phyloP scores from a whole-genome alignment of 441 rosid species.

The Cnidoscolus chayamansa region DNA sequence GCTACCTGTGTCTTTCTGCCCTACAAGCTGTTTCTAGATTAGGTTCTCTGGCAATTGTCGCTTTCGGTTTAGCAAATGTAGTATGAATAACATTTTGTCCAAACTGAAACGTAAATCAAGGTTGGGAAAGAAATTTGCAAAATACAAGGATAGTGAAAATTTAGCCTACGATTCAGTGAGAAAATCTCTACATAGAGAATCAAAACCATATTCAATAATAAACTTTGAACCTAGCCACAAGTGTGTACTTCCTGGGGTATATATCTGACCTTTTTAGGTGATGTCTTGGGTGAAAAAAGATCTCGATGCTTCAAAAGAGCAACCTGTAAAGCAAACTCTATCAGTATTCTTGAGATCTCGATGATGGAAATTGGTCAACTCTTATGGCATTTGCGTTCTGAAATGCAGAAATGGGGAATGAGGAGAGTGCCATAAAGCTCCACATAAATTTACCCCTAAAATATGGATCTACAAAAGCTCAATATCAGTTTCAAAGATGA shows the following conservation, averaged over 20 bases:
- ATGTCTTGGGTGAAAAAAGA: slow-evolving; percentile 53
- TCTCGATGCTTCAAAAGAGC: slow-evolving; percentile 56
- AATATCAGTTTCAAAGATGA: neutral
- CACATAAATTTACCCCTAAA: too few species aligned
- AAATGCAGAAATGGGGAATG: neutral
- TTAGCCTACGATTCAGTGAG: neutral
- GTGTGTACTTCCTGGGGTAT: slow-evolving; percentile 1
- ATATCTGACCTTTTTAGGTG: slow-evolving; percentile 42
- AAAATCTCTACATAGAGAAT: neutral
- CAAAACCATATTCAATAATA: neutral
- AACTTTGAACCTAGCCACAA: neutral
- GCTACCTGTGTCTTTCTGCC: slow-evolving; percentile 55
- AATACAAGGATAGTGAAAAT: neutral
- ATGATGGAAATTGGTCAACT: neutral
- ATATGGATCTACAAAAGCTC: slow-evolving; percentile 1
- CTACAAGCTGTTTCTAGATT: slow-evolving; percentile 69
- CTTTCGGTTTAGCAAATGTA: slow-evolving; percentile 40
- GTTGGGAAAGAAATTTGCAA: slow-evolving; percentile 10
- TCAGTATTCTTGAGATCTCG: neutral
- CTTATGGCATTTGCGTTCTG: neutral
- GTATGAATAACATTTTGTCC: slow-evolving; percentile 30
- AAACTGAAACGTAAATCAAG: slow-evolving; percentile 38
- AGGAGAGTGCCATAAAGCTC: neutral
- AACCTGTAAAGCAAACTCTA: slow-evolving; percentile 39
- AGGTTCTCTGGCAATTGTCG: slow-evolving; percentile 73